A percentile compares a stretch with the other conserved stretches of the same genome.
These are phyloP conservation scores for Atkinsonella hypoxylon DNA, from an alignment of 2,329 filamentous ascomycete species.

Conservation along the genomic window DNA sequence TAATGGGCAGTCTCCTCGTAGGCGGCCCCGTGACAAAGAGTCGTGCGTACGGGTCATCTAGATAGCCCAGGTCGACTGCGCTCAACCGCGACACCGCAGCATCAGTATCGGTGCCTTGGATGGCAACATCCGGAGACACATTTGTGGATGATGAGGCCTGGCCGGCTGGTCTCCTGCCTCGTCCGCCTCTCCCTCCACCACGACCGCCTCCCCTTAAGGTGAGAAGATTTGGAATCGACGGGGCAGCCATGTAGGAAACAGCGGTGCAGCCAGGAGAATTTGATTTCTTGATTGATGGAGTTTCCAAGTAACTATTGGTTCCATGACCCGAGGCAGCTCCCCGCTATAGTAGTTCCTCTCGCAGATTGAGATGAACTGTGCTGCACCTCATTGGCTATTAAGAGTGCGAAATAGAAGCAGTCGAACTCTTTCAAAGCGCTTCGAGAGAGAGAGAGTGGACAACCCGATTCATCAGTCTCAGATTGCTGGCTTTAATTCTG, in stretches of 20 bases:
- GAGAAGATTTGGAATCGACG: conserved; percentile 68
- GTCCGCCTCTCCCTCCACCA: conserved; percentile 26
- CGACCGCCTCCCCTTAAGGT: conserved; percentile 35
- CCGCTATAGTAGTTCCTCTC: background rate
- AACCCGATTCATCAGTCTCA: too few relatives aligned
- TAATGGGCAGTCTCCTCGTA: conserved; percentile 69
- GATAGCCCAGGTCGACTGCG: conserved; percentile 74
- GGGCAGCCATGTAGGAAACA: conserved; percentile 47
- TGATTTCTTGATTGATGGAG: background rate
- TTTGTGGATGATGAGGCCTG: conserved; percentile 18
- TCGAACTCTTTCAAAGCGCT: too few relatives aligned
- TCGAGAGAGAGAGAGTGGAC: too few relatives aligned
- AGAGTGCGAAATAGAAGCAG: too few relatives aligned
- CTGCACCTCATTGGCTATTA: too few relatives aligned
- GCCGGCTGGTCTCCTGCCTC: conserved; percentile 23
- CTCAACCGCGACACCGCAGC: conserved; percentile 81
- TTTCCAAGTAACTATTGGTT: background rate
- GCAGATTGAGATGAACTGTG: background rate
- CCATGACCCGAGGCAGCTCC: background rate
- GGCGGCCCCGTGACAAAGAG: conserved; percentile 50
- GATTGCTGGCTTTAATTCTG: too few relatives aligned
- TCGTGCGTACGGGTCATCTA: conserved; percentile 67
- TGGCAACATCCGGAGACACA: conserved; percentile 54
- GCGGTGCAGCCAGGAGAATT: background rate
- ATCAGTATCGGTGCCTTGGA: conserved; percentile 87